phyloP scores from a whole-genome alignment of 495 filamentous ascomycete species.

The Astrocystis sublimbata region DNA sequence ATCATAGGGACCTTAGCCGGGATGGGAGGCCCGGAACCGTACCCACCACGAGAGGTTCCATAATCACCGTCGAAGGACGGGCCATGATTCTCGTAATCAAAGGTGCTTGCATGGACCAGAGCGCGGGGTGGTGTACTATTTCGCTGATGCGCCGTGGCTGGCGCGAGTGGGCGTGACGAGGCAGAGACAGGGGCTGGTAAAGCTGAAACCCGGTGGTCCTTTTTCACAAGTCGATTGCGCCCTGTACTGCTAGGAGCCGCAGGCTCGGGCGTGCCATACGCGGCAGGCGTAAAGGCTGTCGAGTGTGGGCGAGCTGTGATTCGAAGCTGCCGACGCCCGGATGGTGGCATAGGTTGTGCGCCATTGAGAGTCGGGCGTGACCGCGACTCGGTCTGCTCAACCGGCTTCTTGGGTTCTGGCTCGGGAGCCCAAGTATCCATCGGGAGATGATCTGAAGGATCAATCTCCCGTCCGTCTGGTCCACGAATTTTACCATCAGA shows the following conservation, averaged over 20 bases:
- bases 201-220: conserved; percentile 45
- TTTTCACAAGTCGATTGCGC: conserved; percentile 67
- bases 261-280: conserved; percentile 35
- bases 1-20: conserved; percentile 72
- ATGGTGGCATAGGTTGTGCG: conserved; percentile 47
- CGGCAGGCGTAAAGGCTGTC: conserved; percentile 16
- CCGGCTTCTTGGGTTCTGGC: conserved; percentile 71
- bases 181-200: conserved; percentile 42
- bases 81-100: conserved; percentile 49
- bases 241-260: conserved; percentile 27
- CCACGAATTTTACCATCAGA: conserved; percentile 68
- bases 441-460: conserved; percentile 91
- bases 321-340: conserved; percentile 29
- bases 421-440: conserved; percentile 92
- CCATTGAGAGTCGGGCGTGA: conserved; percentile 45
- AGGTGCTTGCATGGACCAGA: conserved; percentile 44
- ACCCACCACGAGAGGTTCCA: conserved; percentile 22
- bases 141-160: conserved; percentile 43
- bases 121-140: conserved; percentile 44
- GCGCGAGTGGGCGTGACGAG: conserved; percentile 44
- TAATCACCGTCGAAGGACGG: conserved; percentile 30
- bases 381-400: conserved; percentile 47
- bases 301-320: conserved; percentile 26
- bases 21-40: conserved; percentile 58
- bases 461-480: conserved; percentile 81